Base-by-base conservation (phyloP, 768 basidiomycete species). In the Hericium erinaceus region DNA sequence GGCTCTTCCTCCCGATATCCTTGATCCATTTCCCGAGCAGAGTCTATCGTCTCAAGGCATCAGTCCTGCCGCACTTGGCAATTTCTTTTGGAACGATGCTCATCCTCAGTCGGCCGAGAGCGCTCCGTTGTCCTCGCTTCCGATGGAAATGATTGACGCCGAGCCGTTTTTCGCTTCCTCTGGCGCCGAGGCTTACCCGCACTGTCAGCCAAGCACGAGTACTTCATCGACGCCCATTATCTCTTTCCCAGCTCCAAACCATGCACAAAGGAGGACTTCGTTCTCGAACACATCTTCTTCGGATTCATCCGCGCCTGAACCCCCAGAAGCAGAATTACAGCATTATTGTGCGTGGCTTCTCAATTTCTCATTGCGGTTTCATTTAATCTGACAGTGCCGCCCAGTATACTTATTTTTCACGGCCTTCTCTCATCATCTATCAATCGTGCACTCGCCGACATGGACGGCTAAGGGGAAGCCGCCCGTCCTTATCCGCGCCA, bases 361-460 rank as follows among this genome's bases (percentile, higher is more conserved):
- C 39, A 37, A 52, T 62, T 59, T 57, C 59, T 13, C 52, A 48
- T 55, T 51, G 57, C 50, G 52, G 57, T 49, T 51, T 52, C 28
- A 54, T 39, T 40, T 48, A 48, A 40, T 49, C 39, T 33, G 33
- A 33, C 54, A 24, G 26, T 44, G 41, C 11, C 50, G 55, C 26
- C 51, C 56, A 80, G 76, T 75, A 56, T 77, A 76, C 63, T 69
- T 79, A 41, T 81, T 81, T 65, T 80, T 81, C 70, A 70, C 77
- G 49, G 71, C 72, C 55, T 78, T 78, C 65, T 72, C 68, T 54
- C 64, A 66, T 37, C 79, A 84, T 64, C 71, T 80, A 57, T 78
- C 78, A 51, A 72, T 78, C 60, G 73, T 82, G n/a, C 83, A 76
- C 65, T 69, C 67, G 18, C 67, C 75, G 50, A 82, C 76, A 38